Percentiles rank a stretch among this genome's conserved stretches.
Evolutionary conservation across 148 eudicot genomes (phyloP).

Genomic region (Cornus kousa): DNA sequence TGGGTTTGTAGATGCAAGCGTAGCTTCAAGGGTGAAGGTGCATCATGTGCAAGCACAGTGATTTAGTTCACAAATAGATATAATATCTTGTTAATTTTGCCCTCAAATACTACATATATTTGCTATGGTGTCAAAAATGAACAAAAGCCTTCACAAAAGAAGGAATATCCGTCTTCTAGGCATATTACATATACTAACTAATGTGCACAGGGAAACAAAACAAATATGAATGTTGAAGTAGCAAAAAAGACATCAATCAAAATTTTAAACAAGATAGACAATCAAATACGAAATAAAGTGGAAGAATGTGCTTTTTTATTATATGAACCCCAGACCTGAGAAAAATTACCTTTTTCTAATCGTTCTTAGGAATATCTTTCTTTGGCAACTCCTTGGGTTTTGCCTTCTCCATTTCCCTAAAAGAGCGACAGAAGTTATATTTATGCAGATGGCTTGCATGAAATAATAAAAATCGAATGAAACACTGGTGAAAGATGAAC

Average conservation of each 20-base stretch:
- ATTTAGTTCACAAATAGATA: too few species aligned
- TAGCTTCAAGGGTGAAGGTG: too few species aligned
- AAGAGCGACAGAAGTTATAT: neutral
- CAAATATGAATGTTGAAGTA: neutral
- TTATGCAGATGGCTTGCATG: neutral
- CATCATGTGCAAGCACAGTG: too few species aligned
- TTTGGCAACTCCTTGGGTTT: slow-evolving; percentile 48
- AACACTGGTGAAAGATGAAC: too few species aligned
- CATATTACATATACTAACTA: neutral
- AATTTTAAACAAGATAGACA: slow-evolving; percentile 1
- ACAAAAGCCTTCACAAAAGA: neutral
- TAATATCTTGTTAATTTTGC: neutral
- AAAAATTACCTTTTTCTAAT: slow-evolving; percentile 24
- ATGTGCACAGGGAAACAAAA: neutral
- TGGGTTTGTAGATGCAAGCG: too few species aligned
- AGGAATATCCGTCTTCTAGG: neutral
- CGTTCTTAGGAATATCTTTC: slow-evolving; percentile 44
- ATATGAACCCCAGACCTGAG: neutral
- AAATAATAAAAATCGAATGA: neutral
- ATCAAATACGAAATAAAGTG: neutral
- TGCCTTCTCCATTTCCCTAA: slow-evolving; percentile 47
- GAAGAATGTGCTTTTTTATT: neutral
- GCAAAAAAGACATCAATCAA: slow-evolving; percentile 1
- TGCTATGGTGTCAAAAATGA: neutral
- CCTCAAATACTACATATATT: neutral